A percentile compares a stretch with the other conserved stretches of the same genome.
phyloP scores from a whole-genome alignment of 371 early-diverging fungal species.

The Ecytonucleospora hepatopenaei region DNA sequence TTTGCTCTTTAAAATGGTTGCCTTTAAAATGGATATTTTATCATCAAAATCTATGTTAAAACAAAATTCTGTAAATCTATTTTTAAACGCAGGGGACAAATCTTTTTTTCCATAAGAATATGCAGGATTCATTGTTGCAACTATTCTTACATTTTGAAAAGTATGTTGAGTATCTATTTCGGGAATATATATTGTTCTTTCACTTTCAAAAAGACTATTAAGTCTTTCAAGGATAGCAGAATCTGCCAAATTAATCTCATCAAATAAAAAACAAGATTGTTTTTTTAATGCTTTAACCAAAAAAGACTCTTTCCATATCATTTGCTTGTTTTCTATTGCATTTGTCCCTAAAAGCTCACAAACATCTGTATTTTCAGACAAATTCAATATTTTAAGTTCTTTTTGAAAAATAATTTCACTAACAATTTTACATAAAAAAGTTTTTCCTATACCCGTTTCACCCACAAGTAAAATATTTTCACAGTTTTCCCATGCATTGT shows the following conservation, averaged over 20 bases:
- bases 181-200: conserved; percentile 72
- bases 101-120: conserved; percentile 98
- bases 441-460: conserved; percentile 97
- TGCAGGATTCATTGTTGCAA: conserved; percentile 99
- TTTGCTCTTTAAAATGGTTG: conserved; percentile 8
- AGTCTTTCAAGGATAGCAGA: conserved; percentile 95
- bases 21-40: conserved; percentile 27
- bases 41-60: conserved; percentile 34
- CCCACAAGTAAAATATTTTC: conserved; percentile 94
- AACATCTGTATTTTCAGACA: conserved; percentile 89
- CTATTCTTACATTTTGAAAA: conserved; percentile 68
- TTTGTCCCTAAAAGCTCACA: conserved; percentile 78
- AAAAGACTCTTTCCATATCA: conserved; percentile 63
- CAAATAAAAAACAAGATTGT: conserved; percentile 86
- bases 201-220: conserved; percentile 86
- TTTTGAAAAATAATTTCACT: conserved; percentile 60
- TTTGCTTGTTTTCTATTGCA: conserved; percentile 61
- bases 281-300: conserved; percentile 75
- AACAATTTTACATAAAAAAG: conserved; percentile 83
- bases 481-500: conserved; percentile 65
- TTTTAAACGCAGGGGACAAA: conserved; percentile 90
- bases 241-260: conserved; percentile 97
- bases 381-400: conserved; percentile 74
- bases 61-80: conserved; percentile 94
- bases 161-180: conserved; percentile 71